Base-by-base conservation (phyloP, 192 early-diverging fungal species). In the Coemansia sp. region DNA sequence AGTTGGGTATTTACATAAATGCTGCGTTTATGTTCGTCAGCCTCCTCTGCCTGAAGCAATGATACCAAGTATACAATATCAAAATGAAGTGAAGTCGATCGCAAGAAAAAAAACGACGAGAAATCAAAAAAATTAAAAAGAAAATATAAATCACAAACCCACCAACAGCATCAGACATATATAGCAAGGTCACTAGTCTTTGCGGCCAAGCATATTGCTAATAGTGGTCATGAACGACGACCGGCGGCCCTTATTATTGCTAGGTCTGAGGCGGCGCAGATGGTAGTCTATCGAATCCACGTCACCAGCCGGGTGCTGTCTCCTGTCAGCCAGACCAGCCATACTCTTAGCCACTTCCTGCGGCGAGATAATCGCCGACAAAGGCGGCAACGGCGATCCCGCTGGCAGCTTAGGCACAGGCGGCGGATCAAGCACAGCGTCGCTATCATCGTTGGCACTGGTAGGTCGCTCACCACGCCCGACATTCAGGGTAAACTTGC, bases 141-240 rank as follows among this genome's bases (percentile, higher is more conserved):
- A 53, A 58, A 58, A 25, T 32, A 34, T 21, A 25, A 51, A 27
- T 59, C 57, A 59, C 27, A 59, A 27, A 2, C 11, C 19, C 27
- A 12, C 21, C 27, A 31, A 23, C 21, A 31, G 8, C 27, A 55
- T 12, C 25, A 7, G 25, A 4, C 10, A 23, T 29, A 23, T 55
- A 29, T 9, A 11, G 14, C 27, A 15, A 62, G 25, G 10, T 25
- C 10, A 2, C 17, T 51, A 82, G 4, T 82, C 75, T n/a, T 77
- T 82, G 19, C 75, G 67, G 23, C 80, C 80, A 32, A 82, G 75
- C 70, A 82, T 82, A 53, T 64, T 66, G 80, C 65, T 77, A 31
- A 82, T 74, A 5, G 80, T 82, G 5, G 74, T 64, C 80, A 82
- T 77, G 42, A 82, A 75, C 46, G 80, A 82, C 11, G 75, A 74